Evolutionary conservation across 2,329 filamentous ascomycete genomes (phyloP).

Genomic region (Davidsoniella eucalypti): DNA sequence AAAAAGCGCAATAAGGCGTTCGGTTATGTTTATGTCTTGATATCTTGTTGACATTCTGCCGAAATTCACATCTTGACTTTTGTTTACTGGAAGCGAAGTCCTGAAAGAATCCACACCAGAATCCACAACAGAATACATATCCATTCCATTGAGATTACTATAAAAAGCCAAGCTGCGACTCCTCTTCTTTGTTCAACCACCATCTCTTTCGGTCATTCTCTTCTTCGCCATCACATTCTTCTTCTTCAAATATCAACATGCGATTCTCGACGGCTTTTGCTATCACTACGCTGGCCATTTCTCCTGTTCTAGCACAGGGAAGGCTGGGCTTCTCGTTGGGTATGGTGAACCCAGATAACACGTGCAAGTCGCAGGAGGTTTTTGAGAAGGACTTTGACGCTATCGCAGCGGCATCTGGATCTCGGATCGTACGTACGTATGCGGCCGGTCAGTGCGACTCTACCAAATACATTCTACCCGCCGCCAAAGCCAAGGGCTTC

Average conservation of each 20-base stretch:
- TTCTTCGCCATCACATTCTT: not conserved
- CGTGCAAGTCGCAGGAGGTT: slow-evolving; percentile 45
- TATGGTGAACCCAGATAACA: slow-evolving; percentile 40
- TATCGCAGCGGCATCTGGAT: slow-evolving; percentile 32
- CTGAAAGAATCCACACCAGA: not conserved
- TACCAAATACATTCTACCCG: slow-evolving; percentile 45
- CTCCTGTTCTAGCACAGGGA: slow-evolving; percentile 22
- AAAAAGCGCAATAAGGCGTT: too few relatives aligned
- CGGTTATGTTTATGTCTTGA: too few relatives aligned
- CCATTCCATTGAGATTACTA: not conserved
- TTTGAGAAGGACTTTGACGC: slow-evolving; percentile 50
- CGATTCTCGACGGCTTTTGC: slow-evolving; percentile 8
- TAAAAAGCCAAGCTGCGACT: not conserved
- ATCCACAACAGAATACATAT: not conserved
- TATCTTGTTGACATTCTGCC: too few relatives aligned
- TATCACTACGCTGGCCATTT: slow-evolving; percentile 13
- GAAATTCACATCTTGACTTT: too few relatives aligned
- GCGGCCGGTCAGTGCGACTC: slow-evolving; percentile 50
- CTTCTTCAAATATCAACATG: slow-evolving; percentile 2
- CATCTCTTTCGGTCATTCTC: not conserved
- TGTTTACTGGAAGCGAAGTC: not conserved
- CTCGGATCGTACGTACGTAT: slow-evolving; percentile 48
- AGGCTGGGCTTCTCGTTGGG: slow-evolving; percentile 48
- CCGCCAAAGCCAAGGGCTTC: slow-evolving; percentile 46
- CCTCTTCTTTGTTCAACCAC: not conserved